Evolutionary conservation across 495 filamentous ascomycete genomes (phyloP).

Genomic region (Trichoderma orchidacearum): DNA sequence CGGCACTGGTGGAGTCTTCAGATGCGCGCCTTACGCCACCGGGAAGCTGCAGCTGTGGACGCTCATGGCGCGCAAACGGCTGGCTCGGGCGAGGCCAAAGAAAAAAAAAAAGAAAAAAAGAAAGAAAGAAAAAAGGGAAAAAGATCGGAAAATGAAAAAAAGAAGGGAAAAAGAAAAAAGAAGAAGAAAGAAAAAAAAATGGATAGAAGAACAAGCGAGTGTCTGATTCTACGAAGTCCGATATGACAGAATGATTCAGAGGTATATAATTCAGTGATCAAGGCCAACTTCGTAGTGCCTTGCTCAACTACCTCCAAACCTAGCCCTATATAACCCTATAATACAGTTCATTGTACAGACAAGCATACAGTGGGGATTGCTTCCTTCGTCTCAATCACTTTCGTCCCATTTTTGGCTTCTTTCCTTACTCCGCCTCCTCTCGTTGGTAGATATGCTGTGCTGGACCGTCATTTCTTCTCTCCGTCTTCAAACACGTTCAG

Average conservation of each 20-base stretch:
- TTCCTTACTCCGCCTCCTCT: too few species aligned
- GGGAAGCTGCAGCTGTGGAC: neutral
- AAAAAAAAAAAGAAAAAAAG: neutral
- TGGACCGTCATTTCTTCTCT: slow-evolving; percentile 18
- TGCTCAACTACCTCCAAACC: too few species aligned
- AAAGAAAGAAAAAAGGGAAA: neutral
- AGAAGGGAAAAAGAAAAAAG: neutral
- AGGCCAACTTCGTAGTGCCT: too few species aligned
- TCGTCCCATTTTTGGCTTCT: neutral
- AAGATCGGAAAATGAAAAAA: neutral
- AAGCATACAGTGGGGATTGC: slow-evolving; percentile 33
- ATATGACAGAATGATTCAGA: neutral
- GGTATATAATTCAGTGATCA: neutral
- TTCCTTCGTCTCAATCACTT: slow-evolving; percentile 7
- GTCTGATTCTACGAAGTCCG: too few species aligned
- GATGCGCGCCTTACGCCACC: neutral
- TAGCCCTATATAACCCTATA: too few species aligned
- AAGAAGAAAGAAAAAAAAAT: neutral
- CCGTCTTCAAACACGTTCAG: slow-evolving; percentile 70
- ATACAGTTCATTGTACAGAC: neutral
- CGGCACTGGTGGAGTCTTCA: neutral
- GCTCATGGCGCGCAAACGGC: neutral
- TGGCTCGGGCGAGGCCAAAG: neutral
- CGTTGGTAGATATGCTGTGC: too few species aligned
- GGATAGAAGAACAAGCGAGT: too few species aligned